Conservation (phyloP, 2,329 filamentous ascomycete genomes). For the Didymella keratinophila region DNA sequence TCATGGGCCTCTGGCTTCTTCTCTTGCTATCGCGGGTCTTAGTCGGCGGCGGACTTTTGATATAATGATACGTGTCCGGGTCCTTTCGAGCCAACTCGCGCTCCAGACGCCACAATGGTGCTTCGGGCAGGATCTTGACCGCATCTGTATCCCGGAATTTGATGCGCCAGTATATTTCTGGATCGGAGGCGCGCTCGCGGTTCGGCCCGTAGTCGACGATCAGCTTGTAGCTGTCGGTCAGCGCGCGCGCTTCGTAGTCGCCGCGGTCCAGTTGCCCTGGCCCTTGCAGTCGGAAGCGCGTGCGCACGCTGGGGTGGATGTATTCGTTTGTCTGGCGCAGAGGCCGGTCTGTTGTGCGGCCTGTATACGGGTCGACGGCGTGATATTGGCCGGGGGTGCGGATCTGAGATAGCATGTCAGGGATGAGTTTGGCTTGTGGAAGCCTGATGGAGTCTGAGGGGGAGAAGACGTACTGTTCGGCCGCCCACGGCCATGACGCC, state of each 20-base stretch:
- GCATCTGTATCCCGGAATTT: constrained; percentile 48
- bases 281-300: constrained; percentile 55
- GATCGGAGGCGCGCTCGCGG: constrained; percentile 38
- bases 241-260: constrained; percentile 54
- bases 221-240: constrained; percentile 58
- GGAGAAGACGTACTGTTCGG: constrained; percentile 39
- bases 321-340: constrained; percentile 61
- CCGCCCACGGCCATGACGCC: constrained; percentile 59
- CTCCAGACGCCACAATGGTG: constrained; percentile 56
- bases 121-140: constrained; percentile 54
- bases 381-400: constrained; percentile 59
- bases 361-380: constrained; percentile 55
- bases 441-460: background rate
- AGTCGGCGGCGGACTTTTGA: constrained; percentile 47
- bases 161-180: constrained; percentile 55
- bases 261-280: constrained; percentile 57
- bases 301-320: constrained; percentile 59
- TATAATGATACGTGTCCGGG: constrained; percentile 53
- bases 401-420: constrained; percentile 28
- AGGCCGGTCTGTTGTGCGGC: constrained; percentile 53
- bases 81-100: constrained; percentile 54
- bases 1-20: constrained; percentile 22
- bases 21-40: constrained; percentile 28
- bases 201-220: constrained; percentile 53
- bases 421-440: background rate